A percentile compares a stretch with the other conserved stretches of the same genome.
These are phyloP conservation scores for Carex myosuroides DNA, from an alignment of 176 grass and related monocot genomes.

Conservation along the genomic window DNA sequence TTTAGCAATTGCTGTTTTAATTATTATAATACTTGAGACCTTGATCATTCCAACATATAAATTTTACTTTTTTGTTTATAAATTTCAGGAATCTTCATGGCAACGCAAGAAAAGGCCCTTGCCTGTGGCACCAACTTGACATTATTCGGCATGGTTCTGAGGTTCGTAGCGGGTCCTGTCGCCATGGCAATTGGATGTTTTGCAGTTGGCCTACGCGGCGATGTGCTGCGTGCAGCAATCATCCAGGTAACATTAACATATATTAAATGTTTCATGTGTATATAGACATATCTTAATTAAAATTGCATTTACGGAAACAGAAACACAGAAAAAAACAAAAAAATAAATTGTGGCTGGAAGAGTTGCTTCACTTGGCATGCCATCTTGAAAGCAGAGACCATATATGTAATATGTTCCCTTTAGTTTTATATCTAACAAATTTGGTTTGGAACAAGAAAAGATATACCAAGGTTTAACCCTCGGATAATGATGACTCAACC, in stretches of 20 bases:
- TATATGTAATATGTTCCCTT: background rate
- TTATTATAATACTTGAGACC: no score
- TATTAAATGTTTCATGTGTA: no score
- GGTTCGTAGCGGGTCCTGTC: slow-evolving; percentile 21
- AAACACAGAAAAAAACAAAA: no score
- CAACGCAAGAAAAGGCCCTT: slow-evolving; percentile 31
- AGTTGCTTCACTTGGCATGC: background rate
- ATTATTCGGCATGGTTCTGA: slow-evolving; percentile 16
- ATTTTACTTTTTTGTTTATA: background rate
- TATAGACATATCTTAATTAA: background rate
- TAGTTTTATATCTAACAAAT: background rate
- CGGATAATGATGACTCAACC: no score
- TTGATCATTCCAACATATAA: no score
- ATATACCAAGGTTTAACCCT: background rate
- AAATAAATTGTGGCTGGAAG: background rate
- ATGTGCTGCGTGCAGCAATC: slow-evolving; percentile 23
- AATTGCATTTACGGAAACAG: background rate
- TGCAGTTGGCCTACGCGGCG: slow-evolving; percentile 12
- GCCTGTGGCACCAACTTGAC: slow-evolving; percentile 18
- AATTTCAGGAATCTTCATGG: slow-evolving; percentile 35
- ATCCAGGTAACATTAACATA: slow-evolving; percentile 18
- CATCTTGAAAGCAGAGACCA: background rate
- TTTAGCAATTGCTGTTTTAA: no score
- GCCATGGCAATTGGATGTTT: background rate
- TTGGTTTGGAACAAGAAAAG: background rate